These are phyloP conservation scores for Emericellopsis atlantica DNA, from an alignment of 2,329 filamentous ascomycete species.

Conservation along the genomic window DNA sequence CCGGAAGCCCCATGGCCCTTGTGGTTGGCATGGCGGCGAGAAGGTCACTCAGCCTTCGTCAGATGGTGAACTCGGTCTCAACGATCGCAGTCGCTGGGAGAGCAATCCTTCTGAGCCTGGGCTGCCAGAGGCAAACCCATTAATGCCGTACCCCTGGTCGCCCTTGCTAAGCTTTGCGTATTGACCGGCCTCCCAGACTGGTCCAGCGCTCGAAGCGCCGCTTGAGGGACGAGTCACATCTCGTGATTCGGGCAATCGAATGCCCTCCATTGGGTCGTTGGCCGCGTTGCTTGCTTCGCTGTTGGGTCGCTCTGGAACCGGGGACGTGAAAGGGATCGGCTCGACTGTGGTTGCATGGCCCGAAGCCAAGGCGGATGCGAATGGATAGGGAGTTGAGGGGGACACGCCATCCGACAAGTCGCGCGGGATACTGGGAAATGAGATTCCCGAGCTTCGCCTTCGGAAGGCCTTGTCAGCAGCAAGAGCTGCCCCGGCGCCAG, in stretches of 20 bases:
- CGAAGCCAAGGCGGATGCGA: slow-evolving; percentile 4
- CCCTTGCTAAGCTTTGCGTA: slow-evolving; percentile 61
- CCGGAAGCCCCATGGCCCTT: too few relatives aligned
- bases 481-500: slow-evolving; percentile 32
- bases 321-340: slow-evolving; percentile 36
- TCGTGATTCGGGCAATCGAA: slow-evolving; percentile 14
- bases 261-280: slow-evolving; percentile 8
- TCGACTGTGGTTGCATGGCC: slow-evolving; percentile 27
- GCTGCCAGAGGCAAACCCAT: slow-evolving; percentile 29
- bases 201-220: neutral
- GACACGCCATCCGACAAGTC: slow-evolving; percentile 20
- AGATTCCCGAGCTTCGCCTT: slow-evolving; percentile 42
- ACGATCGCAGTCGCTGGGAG: slow-evolving; percentile 51
- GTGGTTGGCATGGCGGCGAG: too few relatives aligned
- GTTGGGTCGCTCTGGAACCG: slow-evolving; percentile 8
- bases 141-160: slow-evolving; percentile 49
- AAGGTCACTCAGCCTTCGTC: too few relatives aligned
- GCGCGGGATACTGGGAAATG: slow-evolving; percentile 17
- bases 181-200: slow-evolving; percentile 7
- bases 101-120: slow-evolving; percentile 52
- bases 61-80: too few relatives aligned
- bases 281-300: slow-evolving; percentile 17
- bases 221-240: slow-evolving; percentile 19
- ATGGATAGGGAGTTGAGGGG: slow-evolving; percentile 4
- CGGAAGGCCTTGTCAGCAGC: slow-evolving; percentile 47